Base-by-base conservation (phyloP, 225 moss, liverwort and hornwort species). In the Antitrichia curtipendula region DNA sequence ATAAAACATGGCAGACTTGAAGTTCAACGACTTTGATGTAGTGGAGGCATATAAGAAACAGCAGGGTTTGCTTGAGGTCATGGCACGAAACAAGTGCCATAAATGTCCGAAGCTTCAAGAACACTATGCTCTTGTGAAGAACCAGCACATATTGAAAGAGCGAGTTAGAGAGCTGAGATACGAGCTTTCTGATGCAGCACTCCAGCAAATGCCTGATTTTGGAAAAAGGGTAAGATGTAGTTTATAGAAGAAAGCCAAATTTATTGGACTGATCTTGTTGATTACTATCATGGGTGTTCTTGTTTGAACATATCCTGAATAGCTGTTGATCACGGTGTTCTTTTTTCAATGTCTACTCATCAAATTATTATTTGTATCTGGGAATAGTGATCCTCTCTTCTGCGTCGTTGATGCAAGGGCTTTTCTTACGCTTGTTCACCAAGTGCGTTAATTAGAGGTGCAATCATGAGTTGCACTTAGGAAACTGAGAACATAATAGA, bases 161-260 rank as follows among this genome's bases (percentile, higher is more conserved):
- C 93, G 95, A 90, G 99, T 99, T 53, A 94, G 94, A 90, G 92
- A 97, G 92, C 94, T 99, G 65, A 97, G 96, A 91, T 97, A 88
- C 87, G 97, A 99, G 91, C 97, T 99, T 83, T 99, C 99, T 83
- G 99, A 99, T 93, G 99, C 95, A 83, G 99, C 99, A 70, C 93
- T 99, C 64, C 99, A 99, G 89, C 97, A 99, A 88, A 99, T 99
- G 99, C 99, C 99, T 73, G 99, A 97, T 86, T 99, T 99, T 88
- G 96, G 95, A 82, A 96, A 99, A 92, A 93, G 99, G 88, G 97
- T 96, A 82, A 90, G 92, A 72, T 56, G 47, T n/a, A 45, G 34
- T 62, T 75, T 71, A 18, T 70, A 68, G 47, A 78, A 86, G 82
- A 73, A 80, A 40, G 18, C 7, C 49, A 18, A 86, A 27, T 53